Base-by-base conservation (phyloP, 768 basidiomycete genomes). In the Termitomyces sp. region DNA sequence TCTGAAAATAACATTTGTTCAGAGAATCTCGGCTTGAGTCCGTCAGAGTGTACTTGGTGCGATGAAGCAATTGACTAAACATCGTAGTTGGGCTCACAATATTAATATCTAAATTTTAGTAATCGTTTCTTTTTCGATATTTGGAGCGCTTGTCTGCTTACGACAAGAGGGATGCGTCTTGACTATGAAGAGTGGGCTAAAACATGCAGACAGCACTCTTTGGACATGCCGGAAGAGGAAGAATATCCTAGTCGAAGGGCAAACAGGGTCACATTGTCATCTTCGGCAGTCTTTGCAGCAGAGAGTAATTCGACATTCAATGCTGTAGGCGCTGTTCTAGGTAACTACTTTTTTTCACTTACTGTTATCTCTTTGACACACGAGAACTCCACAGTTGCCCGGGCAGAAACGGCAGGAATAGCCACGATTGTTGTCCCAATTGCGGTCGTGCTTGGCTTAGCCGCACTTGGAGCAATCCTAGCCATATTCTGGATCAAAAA, bases 121-220 rank as follows among this genome's bases (percentile, higher is more conserved):
- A 74, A 70, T 32, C 67, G 63, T 37, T 65, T 71, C 9, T 68
- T 65, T 27, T 69, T 68, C 62, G 66, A 69, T 37, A 27, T 69
- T 13, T 69, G 66, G 66, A 63, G 61, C 44, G 66, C 68, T 20
- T 69, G 68, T 61, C 46, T 59, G 10, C 20, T 46, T 20, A 48
- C 58, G 20, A 34, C 56, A 20, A 58, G 44, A 24, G 55, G 58
- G 36, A 46, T 46, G 3, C 59, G 43, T 34, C 61, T 58, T 42
- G 32, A 29, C 0, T 59, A 57, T 46, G 48, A 12, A 36, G 57
- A 53, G 24, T 62, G 59, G 64, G 53, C 9, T 20, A 9, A 52
- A 24, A 22, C 37, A 14, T 64, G 60, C 65, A 3, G 18, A 60
- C 26, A 52, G 59, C 26, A 18, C 46, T 51, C 59, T 50, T 18